Evolutionary conservation across 208 protist genomes (phyloP), one percentile per base, ranked within the genome.

Genomic region (Acanthamoeba sp.): DNA sequence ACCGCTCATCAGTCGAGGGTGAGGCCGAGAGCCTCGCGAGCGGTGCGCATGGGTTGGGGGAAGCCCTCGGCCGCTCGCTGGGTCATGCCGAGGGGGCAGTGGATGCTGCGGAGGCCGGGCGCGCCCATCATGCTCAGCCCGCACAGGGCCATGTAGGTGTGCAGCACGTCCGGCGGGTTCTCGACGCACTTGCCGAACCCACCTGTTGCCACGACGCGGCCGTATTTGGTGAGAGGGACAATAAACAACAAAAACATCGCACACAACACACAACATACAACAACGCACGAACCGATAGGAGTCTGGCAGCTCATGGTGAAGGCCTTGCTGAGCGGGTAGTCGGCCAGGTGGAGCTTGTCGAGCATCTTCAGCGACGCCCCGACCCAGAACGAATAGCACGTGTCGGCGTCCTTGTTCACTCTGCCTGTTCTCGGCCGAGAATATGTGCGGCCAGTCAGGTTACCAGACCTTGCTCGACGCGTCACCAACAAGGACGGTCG

Each of bases 361-460:
- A 96, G 45, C 24, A 96, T 95, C 6, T 55, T 14, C 10, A 98
- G 97, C 4, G 97, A 96, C 2, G 97, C 95, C 36, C 99, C 99
- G 10, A 99, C 95, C 99, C 99, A 99, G 87, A 99, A 98, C 10
- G 98, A 98, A 96, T 99, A 99, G 96, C 99, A 99, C 16, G 98
- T 98, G 95, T 99, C 99, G 5, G 99, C 97, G n/a, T 99, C 96
- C 96, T 99, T 99, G 96, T 99, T 99, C 14, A 98, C 99, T 29
- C 99, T 95, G 12, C 99, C 99, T 89, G 98, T 97, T 20, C 85
- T 99, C 99, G 18, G 6, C 29, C 29, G n/a, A n/a, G n/a, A n/a
- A n/a, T n/a, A n/a, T n/a, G n/a, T n/a, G 73, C 12, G 22, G 73
- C 22, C 12, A 22, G 73, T 82, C 42, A 50, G 42, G 12, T 82